Evolutionary conservation across 2,329 filamentous ascomycete genomes (phyloP).

Genomic region (Fusarium hostae): DNA sequence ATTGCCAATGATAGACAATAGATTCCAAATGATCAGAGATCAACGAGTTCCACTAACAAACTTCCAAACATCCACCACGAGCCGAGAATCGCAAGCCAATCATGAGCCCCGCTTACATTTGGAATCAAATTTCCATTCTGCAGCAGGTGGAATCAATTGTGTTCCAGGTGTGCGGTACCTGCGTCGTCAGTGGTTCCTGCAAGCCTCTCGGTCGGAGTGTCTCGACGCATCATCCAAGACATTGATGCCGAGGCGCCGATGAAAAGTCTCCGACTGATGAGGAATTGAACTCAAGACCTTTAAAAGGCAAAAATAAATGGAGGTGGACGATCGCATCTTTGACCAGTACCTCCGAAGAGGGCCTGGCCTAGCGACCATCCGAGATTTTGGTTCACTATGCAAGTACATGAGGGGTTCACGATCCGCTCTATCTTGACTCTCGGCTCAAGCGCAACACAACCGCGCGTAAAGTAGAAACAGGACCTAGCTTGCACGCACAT

Average conservation of each 20-base stretch:
- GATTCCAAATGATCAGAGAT: background rate
- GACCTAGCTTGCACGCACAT: background rate
- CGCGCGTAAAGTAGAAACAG: background rate
- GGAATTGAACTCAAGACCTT: constrained; percentile 5
- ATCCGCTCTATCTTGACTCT: background rate
- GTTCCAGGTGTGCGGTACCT: constrained; percentile 7
- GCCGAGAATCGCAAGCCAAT: constrained; percentile 3
- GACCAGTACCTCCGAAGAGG: constrained; percentile 13
- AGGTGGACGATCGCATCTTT: constrained; percentile 25
- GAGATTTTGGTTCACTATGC: background rate
- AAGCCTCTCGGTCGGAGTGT: background rate
- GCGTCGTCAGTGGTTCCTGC: background rate
- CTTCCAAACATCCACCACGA: background rate
- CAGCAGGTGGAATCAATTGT: constrained; percentile 19
- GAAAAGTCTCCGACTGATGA: background rate
- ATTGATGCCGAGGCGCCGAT: background rate
- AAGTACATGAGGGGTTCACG: background rate
- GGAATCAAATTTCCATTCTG: constrained; percentile 26
- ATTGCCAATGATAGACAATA: background rate
- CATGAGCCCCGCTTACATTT: constrained; percentile 23
- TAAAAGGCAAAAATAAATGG: background rate
- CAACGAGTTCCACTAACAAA: background rate
- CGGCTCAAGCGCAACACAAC: background rate
- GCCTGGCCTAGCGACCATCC: constrained; percentile 25
- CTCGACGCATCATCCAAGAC: background rate